A percentile compares a stretch with the other conserved stretches of the same genome.
phyloP scores from a whole-genome alignment of 179 eudicot genomes.

The Carnegiea gigantea region DNA sequence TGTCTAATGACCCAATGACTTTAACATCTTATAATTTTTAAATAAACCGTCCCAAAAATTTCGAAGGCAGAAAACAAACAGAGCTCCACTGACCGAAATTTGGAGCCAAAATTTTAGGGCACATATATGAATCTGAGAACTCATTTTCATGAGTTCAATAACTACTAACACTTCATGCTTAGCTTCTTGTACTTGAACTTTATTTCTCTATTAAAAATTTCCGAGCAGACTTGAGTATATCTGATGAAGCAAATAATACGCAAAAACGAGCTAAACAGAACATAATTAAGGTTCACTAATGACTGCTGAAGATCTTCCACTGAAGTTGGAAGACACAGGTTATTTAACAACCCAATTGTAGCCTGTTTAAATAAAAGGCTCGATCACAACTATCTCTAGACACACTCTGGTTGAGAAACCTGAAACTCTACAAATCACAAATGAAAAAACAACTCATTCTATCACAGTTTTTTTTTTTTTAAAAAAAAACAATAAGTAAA shows the following conservation, averaged over 20 bases:
- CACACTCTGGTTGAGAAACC: background rate
- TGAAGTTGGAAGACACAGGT: too few relatives aligned
- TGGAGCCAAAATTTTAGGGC: too few relatives aligned
- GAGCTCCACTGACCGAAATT: too few relatives aligned
- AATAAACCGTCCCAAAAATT: too few relatives aligned
- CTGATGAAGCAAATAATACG: background rate
- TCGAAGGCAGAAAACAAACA: too few relatives aligned
- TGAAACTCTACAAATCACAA: background rate
- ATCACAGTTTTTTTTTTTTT: conserved; percentile 18
- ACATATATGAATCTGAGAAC: too few relatives aligned
- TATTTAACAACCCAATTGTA: background rate
- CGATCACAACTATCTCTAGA: conserved; percentile 7
- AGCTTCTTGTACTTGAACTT: too few relatives aligned
- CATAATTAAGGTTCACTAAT: background rate
- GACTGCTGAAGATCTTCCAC: too few relatives aligned
- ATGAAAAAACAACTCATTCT: conserved; percentile 3
- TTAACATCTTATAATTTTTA: too few relatives aligned
- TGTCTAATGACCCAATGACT: too few relatives aligned
- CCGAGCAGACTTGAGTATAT: background rate
- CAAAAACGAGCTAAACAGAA: background rate
- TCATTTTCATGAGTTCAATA: too few relatives aligned
- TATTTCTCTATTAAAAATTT: background rate
- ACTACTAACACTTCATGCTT: too few relatives aligned
- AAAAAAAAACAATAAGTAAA: background rate
- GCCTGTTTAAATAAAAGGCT: conserved; percentile 16